Evolutionary conservation across 768 basidiomycete species (phyloP), one percentile per base, ranked within the genome.

Genomic region (Suillus decipiens): DNA sequence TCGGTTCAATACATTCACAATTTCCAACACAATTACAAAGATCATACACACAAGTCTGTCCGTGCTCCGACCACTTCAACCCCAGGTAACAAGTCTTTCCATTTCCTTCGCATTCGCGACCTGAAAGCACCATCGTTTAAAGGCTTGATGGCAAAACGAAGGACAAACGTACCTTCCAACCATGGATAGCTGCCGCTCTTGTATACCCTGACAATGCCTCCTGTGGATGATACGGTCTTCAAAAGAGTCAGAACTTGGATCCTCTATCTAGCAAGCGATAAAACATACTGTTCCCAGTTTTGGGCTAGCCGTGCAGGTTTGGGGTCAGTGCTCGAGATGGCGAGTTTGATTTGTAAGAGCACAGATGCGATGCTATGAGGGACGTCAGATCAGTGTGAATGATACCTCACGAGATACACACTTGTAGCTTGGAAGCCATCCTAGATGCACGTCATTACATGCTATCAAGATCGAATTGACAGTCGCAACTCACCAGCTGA

Each of bases 381-480:
- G 37, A 47, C n/a, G 37, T 45, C 24, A 53, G 15, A 41, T 53
- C 17, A 55, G 28, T 6, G 39, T 57, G 56, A 60, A n/a, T 67
- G 63, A 17, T 67, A 24, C 51, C 17, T 28, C 28, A 62, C 61
- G 41, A 61, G 34, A 17, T 34, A 65, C 68, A 37, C 66, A 86
- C 82, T 82, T 86, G 65, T 89, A 88, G 65, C 84, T 86, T 1
- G 88, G 88, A 45, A 89, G 82, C 85, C 89, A 89, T 19, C 87
- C 85, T 85, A n/a, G n/a, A 41, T 10, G 24, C 22, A 53, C 19
- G 17, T 50, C 9, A 61, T 39, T 22, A 31, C 36, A 15, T 22
- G 6, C 14, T 10, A 37, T 50, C 17, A 14, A 42, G 11, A 41
- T 28, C 5, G 15, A 11, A 15, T 48, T 11, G 37, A 57, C 2